Base-by-base conservation (phyloP, 768 basidiomycete species). In the Russula earlei region DNA sequence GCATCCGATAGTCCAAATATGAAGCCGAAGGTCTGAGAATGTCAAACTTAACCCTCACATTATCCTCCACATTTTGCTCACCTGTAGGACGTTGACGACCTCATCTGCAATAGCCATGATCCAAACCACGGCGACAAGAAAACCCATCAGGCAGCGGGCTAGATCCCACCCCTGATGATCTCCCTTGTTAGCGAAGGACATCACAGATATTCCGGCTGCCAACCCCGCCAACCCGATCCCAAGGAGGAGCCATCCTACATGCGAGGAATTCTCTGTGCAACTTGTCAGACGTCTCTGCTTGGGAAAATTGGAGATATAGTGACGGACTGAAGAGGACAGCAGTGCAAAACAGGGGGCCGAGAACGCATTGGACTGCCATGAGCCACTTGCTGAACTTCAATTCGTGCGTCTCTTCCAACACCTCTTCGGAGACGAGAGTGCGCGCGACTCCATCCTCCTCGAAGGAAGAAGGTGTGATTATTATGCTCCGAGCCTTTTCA, bases 101-200 rank as follows among this genome's bases (percentile, higher is more conserved):
- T 97, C 94, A 67, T 96, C 93, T 1, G 94, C 93, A 46, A 98
- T 93, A 6, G 88, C 92, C 83, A 97, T 94, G 63, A 99, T 97
- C 95, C 96, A 99, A 8, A 97, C 84, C 58, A 97, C 81, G 3
- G 92, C 78, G 25, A 95, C 85, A 20, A 84, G 67, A 71, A 99
- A 99, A 0, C 96, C 95, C 77, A 94, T 84, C 22, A 83, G 85
- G 65, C 91, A 95, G 10, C 93, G 78, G 10, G 79, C 75, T 70
- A 92, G 76, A 54, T 81, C 77, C 44, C 80, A 76, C 14, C 77
- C 65, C 5, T 77, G 74, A 59, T 81, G 75, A 19, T 75, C 72
- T 3, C 88, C 85, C 40, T 78, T 76, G 7, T 77, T 75, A 0
- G 79, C 78, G 63, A 84, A 84, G 0, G 81, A 66, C 5, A 80